Percentiles rank a stretch among this genome's conserved stretches.
Evolutionary conservation across 148 eudicot genomes (phyloP).

Genomic region (Vaccinium macrocarpon): DNA sequence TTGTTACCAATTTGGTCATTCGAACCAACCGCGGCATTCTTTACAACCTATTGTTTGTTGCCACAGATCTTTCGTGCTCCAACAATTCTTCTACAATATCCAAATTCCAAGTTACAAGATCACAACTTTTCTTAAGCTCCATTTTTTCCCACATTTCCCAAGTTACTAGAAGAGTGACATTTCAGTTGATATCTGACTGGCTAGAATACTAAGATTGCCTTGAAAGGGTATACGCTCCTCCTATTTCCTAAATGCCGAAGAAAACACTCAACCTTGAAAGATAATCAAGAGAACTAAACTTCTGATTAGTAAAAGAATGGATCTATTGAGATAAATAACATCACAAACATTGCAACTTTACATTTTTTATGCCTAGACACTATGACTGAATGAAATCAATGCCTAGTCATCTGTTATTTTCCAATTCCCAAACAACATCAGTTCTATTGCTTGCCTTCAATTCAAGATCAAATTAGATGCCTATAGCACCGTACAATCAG

Average conservation of each 20-base stretch:
- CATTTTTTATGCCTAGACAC: neutral
- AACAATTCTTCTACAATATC: neutral
- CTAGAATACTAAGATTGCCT: too few species aligned
- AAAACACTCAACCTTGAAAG: neutral
- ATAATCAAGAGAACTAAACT: neutral
- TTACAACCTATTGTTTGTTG: too few species aligned
- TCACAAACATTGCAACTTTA: neutral
- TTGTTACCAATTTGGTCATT: too few species aligned
- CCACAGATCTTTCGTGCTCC: too few species aligned
- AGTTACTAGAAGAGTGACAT: neutral
- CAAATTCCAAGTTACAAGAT: neutral
- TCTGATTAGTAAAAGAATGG: neutral
- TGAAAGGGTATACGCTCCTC: neutral
- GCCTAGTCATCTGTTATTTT: neutral
- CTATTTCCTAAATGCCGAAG: neutral
- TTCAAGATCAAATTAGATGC: neutral
- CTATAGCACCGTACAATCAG: too few species aligned
- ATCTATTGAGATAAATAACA: neutral
- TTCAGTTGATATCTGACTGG: too few species aligned
- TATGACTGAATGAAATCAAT: neutral
- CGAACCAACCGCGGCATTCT: too few species aligned
- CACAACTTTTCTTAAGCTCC: neutral
- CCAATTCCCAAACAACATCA: neutral
- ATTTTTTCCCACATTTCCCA: too few species aligned
- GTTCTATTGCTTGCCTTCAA: neutral